Percentiles rank a stretch among this genome's conserved stretches.
These are phyloP conservation scores for Metschnikowia peoriensis DNA, from an alignment of 805 yeast species.

Conservation along the genomic window DNA sequence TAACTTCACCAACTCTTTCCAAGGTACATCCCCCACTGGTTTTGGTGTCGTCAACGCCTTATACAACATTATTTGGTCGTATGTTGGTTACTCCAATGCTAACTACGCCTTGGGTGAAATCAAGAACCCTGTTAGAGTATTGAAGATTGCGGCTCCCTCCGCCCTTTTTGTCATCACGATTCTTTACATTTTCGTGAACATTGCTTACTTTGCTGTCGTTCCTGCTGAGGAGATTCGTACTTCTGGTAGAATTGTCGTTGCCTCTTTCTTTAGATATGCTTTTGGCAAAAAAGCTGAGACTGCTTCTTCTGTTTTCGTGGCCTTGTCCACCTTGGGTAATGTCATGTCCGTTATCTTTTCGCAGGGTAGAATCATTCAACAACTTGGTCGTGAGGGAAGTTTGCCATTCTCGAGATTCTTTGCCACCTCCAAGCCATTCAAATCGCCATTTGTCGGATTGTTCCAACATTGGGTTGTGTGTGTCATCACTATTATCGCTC, in stretches of 20 bases:
- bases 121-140: slow-evolving; percentile 66
- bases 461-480: slow-evolving; percentile 77
- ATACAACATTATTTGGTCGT: slow-evolving; percentile 83
- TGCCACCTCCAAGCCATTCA: slow-evolving; percentile 70
- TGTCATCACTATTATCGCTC: slow-evolving; percentile 66
- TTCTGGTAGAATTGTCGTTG: slow-evolving; percentile 74
- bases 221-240: slow-evolving; percentile 57
- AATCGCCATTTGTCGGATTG: slow-evolving; percentile 70
- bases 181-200: slow-evolving; percentile 71
- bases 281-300: slow-evolving; percentile 67
- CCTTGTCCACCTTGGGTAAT: slow-evolving; percentile 78
- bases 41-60: slow-evolving; percentile 72
- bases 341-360: slow-evolving; percentile 77
- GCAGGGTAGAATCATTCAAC: slow-evolving; percentile 79
- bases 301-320: slow-evolving; percentile 78
- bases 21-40: slow-evolving; percentile 54
- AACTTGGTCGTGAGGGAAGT: slow-evolving; percentile 78
- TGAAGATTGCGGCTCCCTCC: slow-evolving; percentile 71
- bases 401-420: slow-evolving; percentile 72
- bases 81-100: slow-evolving; percentile 78
- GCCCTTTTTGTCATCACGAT: slow-evolving; percentile 62
- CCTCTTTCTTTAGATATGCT: slow-evolving; percentile 68
- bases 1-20: slow-evolving; percentile 59
- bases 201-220: slow-evolving; percentile 81
- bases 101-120: slow-evolving; percentile 82